Base-by-base conservation (phyloP, 2,329 filamentous ascomycete species). In the Samsoniella hepiali region DNA sequence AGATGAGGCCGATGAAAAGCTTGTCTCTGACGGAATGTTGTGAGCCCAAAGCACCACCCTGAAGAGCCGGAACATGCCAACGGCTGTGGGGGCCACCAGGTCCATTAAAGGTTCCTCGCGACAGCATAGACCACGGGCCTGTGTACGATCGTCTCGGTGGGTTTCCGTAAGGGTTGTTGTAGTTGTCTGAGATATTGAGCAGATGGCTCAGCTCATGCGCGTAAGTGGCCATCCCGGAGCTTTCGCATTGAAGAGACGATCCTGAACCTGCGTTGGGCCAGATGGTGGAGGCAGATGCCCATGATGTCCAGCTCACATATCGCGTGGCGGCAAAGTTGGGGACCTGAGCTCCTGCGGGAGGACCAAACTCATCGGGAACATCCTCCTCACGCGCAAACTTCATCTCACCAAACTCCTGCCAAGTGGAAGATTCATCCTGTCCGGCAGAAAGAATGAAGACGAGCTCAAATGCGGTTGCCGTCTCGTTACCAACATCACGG, bases 371-470 rank as follows among this genome's bases (percentile, higher is more conserved):
- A 3, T 77, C 76, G 0, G 81, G 77, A 0, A 84, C 75, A 53
- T 82, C 79, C 17, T 82, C 78, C 13, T 75, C 78, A 7, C 71
- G 74, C 11, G 73, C 68, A 62, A 83, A 84, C 63, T 76, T 79
- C 79, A 84, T 84, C 70, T 82, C 78, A 44, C 82, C 82, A 66
- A 84, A 84, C 65, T 84, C 82, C 62, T 84, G 82, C 82, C 82
- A 84, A 0, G 81, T 82, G 0, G 80, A 80, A 0, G 81, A 83
- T 68, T 84, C 82, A 63, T 84, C 82, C 65, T 84, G 81, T 5
- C 82, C 82, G 0, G 82, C 80, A 0, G 81, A 82, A 1, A 84
- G 76, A 64, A 84, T 82, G 69, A 84, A 84, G 4, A 79, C 81
- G 1, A 84, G 72, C 68, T 84, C 82, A 54, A 74, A 84, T 0